Percentiles rank a stretch among this genome's conserved stretches.
These are phyloP conservation scores for Phytophthora agathidicida DNA, from an alignment of 352 stramenopile genomes.

Conservation along the genomic window DNA sequence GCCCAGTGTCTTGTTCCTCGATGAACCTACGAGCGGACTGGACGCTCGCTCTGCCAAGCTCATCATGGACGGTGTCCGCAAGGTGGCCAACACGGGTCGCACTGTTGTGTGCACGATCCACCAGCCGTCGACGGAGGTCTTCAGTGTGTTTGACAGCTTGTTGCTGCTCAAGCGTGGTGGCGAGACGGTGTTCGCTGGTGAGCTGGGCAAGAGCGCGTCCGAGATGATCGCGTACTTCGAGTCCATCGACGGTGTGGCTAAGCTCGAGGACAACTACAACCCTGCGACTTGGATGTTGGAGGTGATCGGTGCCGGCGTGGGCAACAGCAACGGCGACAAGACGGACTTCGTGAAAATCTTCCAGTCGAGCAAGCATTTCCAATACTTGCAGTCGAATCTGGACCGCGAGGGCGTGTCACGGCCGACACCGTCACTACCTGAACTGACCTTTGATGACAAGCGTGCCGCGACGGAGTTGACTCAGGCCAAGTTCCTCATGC, in stretches of 20 bases:
- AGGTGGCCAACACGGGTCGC: no score
- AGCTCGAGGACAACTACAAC: constrained; percentile 72
- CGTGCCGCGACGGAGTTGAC: constrained; percentile 16
- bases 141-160: constrained; percentile 33
- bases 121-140: no score
- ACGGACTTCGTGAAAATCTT: constrained; percentile 41
- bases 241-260: constrained; percentile 26
- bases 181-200: constrained; percentile 32
- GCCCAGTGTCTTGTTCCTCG: constrained; percentile 12
- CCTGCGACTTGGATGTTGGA: constrained; percentile 52
- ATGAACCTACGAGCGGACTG: constrained; percentile 88
- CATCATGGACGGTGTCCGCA: no score
- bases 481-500: constrained; percentile 44
- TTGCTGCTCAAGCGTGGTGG: constrained; percentile 4
- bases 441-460: constrained; percentile 40
- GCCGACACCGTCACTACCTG: constrained; percentile 24
- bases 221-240: constrained; percentile 25
- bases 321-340: constrained; percentile 20
- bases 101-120: no score
- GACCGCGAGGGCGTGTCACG: constrained; percentile 34
- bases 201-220: constrained; percentile 40
- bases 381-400: constrained; percentile 30
- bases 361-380: constrained; percentile 25
- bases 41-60: constrained; percentile 78
- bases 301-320: constrained; percentile 48